phyloP scores from a whole-genome alignment of 805 yeast genomes.

The Yarrowia keelungensis region DNA sequence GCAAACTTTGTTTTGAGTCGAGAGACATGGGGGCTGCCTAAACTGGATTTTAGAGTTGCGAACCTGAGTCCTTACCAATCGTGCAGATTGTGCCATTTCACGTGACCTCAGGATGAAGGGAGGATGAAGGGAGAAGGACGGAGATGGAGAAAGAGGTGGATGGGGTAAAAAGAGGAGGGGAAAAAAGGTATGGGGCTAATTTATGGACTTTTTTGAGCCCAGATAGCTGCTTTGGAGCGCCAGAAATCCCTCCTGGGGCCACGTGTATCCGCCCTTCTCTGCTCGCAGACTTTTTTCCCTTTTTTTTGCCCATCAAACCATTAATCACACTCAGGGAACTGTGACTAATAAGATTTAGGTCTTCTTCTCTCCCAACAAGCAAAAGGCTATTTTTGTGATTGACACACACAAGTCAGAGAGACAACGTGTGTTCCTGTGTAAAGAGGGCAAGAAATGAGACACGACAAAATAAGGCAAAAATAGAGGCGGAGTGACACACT shows the following conservation, averaged over 20 bases:
- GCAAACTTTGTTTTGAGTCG: background rate
- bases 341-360: slow-evolving; percentile 31
- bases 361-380: slow-evolving; percentile 17
- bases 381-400: background rate
- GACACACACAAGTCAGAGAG: background rate
- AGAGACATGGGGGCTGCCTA: slow-evolving; percentile 34
- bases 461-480: background rate
- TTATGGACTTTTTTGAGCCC: background rate
- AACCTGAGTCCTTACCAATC: slow-evolving; percentile 38
- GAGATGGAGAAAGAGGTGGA: background rate
- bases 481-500: slow-evolving; percentile 5
- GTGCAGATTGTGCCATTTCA: slow-evolving; percentile 37
- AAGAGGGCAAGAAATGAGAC: slow-evolving; percentile 12
- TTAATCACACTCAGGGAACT: slow-evolving; percentile 9
- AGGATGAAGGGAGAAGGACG: background rate
- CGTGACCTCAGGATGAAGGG: slow-evolving; percentile 16
- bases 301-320: background rate
- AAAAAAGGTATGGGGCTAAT: background rate
- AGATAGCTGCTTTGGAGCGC: too few relatives aligned
- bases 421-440: background rate
- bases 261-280: background rate
- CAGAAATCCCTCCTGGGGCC: too few relatives aligned
- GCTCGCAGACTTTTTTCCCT: background rate
- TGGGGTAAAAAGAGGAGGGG: background rate
- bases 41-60: slow-evolving; percentile 20